Conservation (phyloP, 139 green algal species). For the Coelastrella sp. region DNA sequence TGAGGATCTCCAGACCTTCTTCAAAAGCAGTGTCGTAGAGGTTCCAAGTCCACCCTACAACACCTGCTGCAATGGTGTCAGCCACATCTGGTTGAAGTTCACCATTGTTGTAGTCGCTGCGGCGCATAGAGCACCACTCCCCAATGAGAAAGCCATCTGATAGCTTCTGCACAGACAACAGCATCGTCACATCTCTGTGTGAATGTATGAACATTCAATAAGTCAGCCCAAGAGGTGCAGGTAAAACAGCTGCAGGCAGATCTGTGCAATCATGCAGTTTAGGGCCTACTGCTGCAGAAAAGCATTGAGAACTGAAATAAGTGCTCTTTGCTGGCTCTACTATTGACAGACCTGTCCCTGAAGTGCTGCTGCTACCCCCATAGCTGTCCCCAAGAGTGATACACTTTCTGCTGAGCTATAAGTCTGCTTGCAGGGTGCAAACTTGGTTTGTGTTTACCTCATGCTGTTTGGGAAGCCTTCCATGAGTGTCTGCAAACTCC, state of each 20-base stretch:
- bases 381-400: not conserved
- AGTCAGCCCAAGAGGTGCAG: no score
- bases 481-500: not conserved
- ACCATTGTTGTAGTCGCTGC: conserved; percentile 20
- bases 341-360: no score
- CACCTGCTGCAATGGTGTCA: not conserved
- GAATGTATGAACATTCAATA: not conserved
- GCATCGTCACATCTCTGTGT: not conserved
- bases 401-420: not conserved
- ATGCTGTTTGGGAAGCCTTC: conserved; percentile 16
- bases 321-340: no score
- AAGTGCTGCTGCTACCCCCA: not conserved
- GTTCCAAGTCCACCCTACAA: conserved; percentile 32
- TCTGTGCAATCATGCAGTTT: no score
- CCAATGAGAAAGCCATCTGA: not conserved
- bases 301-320: no score
- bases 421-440: not conserved
- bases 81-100: conserved; percentile 1
- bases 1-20: conserved; percentile 14
- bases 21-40: conserved; percentile 17
- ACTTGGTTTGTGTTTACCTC: not conserved
- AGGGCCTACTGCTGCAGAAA: no score
- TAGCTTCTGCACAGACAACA: conserved; percentile 10
- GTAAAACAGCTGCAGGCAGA: no score
- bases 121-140: conserved; percentile 27